Conservation (phyloP, 2,329 filamentous ascomycete genomes). For the Fusarium musae region DNA sequence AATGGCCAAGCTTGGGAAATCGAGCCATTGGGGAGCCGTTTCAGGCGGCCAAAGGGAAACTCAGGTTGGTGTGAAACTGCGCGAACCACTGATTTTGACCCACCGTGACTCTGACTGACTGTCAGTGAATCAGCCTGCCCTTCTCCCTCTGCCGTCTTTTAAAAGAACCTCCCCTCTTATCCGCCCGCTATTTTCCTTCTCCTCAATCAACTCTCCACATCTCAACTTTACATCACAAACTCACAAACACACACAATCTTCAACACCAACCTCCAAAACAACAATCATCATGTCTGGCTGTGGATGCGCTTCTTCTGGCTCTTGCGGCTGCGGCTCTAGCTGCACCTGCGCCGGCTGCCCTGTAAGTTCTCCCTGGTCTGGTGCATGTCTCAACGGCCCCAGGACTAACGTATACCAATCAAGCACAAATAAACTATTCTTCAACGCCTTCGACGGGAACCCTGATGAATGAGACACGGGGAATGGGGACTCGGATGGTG, state of each 20-base stretch:
- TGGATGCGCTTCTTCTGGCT: conserved; percentile 55
- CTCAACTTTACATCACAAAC: conserved; percentile 1
- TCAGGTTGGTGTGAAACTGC: conserved; percentile 7
- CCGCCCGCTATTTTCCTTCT: conserved; percentile 17
- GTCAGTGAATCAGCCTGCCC: not conserved
- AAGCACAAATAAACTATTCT: conserved; percentile 45
- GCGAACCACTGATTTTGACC: conserved; percentile 14
- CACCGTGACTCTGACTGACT: not conserved
- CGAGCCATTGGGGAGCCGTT: conserved; percentile 15
- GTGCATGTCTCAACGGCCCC: not conserved
- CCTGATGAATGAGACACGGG: conserved; percentile 34
- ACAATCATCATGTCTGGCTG: conserved; percentile 55
- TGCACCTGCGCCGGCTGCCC: conserved; percentile 58
- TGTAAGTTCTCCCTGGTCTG: conserved; percentile 49
- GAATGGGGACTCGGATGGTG: conserved; percentile 11
- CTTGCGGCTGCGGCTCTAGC: conserved; percentile 55
- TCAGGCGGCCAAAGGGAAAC: conserved; percentile 4
- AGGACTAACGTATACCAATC: conserved; percentile 39
- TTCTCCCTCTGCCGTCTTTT: conserved; percentile 14
- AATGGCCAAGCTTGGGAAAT: conserved; percentile 3
- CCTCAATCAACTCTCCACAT: conserved; percentile 15
- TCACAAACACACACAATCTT: conserved; percentile 6
- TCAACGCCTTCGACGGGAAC: conserved; percentile 36
- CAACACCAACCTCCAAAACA: conserved; percentile 15
- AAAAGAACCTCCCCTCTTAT: conserved; percentile 30